Evolutionary conservation across 192 early-diverging fungal species (phyloP), one percentile per base, ranked within the genome.

Genomic region (Backusella australiensis): DNA sequence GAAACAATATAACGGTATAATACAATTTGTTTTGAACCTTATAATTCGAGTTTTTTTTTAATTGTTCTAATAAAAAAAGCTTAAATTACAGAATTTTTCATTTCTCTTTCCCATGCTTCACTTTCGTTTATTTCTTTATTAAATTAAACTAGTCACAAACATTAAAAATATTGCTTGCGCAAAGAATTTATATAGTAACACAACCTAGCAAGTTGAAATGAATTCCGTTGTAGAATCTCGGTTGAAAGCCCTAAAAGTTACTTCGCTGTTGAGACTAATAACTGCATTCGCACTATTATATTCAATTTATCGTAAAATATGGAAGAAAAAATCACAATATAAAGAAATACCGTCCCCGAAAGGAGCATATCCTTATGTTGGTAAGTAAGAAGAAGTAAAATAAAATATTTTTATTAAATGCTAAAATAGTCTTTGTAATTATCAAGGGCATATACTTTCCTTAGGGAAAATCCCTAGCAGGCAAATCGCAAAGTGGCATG

Each of bases 361-460:
- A 49, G 52, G 21, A 6, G 11, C 53, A n/a, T 74, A 74, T 29
- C 72, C 72, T 63, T 74, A 65, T 65, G 3, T 74, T 14, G 72
- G 72, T 72, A 35, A 49, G 67, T 35, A 29, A 17, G 1, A 36
- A 68, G 2, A 36, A 35, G 0, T 17, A 15, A 19, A 68, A 36
- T 15, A 35, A 17, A 35, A 19, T 3, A 59, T 9, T 12, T 26
- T 59, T 26, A 26, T 59, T 59, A 59, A 59, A 23, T 59, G 8
- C 23, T 59, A 59, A 59, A 59, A 59, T 59, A 59, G 23, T 4
- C 19, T 66, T 11, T 65, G 8, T 26, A 8, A 15, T 15, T 3
- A 66, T 12, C 34, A 49, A 72, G 68, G 68, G 12, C 68, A 69
- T 42, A 36, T 36, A 19, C 11, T 36, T 36, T 69, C 68, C n/a